Evolutionary conservation across 805 yeast species (phyloP), one percentile per base, ranked within the genome.

Genomic region (Saturnispora galanensis): DNA sequence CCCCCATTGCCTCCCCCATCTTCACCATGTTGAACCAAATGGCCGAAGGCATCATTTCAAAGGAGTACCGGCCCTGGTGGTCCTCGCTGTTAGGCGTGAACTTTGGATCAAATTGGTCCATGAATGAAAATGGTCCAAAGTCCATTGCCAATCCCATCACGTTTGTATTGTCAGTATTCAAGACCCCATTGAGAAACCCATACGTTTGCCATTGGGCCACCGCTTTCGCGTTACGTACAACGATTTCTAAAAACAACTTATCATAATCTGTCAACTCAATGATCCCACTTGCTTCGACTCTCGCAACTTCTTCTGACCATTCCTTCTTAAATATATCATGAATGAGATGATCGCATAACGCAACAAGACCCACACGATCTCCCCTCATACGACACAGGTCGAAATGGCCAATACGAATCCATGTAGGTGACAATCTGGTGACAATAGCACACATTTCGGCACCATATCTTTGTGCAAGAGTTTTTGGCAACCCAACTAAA

Each of bases 21-120:
- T 90, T 74, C 1, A 84, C 76, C 57, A 90, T 68, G 60, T 90
- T 93, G 94, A 96, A 90, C 95, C 95, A 87, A 38, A 90, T 79
- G 0, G 89, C 76, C 21, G 81, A 73, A 0, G 97, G 97, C 10
- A 86, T 81, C 56, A 84, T 87, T n/a, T 73, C 72, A 64, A 82
- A 89, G 7, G 87, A 76, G 59, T 93, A 90, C 38, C 96, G 69
- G 13, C 67, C 59, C 40, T 67, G 65, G 36, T 70, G 73, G 61
- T 93, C 98, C 56, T 88, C 97, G 45, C 86, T 87, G 58, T 93
- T 90, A 2, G 97, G 90, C 0, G 97, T 84, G 57, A 73, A 90
- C 40, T 71, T 62, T 12, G 94, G 89, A 55, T 86, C 80, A 58
- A 81, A 90, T 38, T 74, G 76, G 57, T 89, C 96, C 82, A 89